Evolutionary conservation across 1,139 yeast species (phyloP), one percentile per base, ranked within the genome.

Genomic region (Pichia sp.): DNA sequence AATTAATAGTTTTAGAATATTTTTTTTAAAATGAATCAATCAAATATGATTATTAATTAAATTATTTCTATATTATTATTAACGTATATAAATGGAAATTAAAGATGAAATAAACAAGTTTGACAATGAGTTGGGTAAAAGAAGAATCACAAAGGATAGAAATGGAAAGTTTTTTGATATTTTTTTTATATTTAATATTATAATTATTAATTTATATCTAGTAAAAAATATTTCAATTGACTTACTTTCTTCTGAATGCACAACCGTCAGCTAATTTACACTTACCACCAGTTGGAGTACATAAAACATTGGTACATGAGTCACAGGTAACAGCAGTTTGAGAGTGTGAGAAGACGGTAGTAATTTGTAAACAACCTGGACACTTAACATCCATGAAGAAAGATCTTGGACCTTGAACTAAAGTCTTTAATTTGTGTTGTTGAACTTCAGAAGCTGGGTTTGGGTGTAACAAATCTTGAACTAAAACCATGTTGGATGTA

Each of bases 211-310:
- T 11, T 37, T 37, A 28, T 37, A 11, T 37, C 31, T 5, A 28
- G n/a, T 25, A 37, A 7, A 28, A 26, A 26, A 6, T 11, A 26
- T 10, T 28, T 27, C 30, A 40, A 43, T 32, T 33, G 11, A 64
- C 68, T 83, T 89, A 92, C 86, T 92, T 92, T 79, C 87, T 87
- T 85, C 98, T 89, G 95, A 88, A 92, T 69, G 98, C 92, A 71
- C 94, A 86, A 73, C 98, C 98, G 80, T 92, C 98, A 66, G 97
- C 87, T 75, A 92, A 85, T 78, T 87, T 89, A 70, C 97, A 97
- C 83, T 92, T 92, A 81, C 98, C 98, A 81, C 98, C 98, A 63
- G 97, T 88, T 71, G 98, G 98, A 72, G 94, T 86, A 78, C 97
- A 90, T 71, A 92, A 86, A 61, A 92, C 97, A 63, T 96, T 90